Evolutionary conservation across 176 grass and related monocot genomes (phyloP), one percentile per base, ranked within the genome.

Genomic region (Thinopyrum elongatum): DNA sequence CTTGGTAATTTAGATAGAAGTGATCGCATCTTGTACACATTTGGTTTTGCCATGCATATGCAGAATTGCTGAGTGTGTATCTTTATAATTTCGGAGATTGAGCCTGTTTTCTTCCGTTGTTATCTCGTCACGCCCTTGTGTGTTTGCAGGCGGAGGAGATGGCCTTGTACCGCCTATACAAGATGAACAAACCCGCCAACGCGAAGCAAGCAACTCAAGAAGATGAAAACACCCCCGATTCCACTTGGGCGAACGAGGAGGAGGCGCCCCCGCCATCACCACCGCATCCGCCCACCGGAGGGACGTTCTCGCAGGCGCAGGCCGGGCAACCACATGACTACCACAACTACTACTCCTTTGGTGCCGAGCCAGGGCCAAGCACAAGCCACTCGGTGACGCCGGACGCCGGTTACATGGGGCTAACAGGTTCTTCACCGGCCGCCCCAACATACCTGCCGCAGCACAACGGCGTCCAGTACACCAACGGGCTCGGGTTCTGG

Each of bases 111-210:
- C 42, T 46, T 4, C 42, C 5, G 1, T 53, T 53, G 49, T 19
- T 53, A 7, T 19, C 49, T 53, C 49, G 16, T 53, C 49, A 53
- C 49, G 49, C 49, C 16, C 6, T 53, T 19, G 16, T 26, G 19
- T 19, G 49, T 80, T 16, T 44, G 25, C 61, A 84, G 87, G 21
- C 38, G 17, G 17, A 59, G 53, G 23, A 51, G 10, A 12, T 84
- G 29, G 87, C 87, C 41, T 35, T 80, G 87, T 89, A 89, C 81
- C 66, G 87, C 23, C 66, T 88, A 16, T 84, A 88, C 75, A 84
- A 23, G 57, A 53, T 53, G 49, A 17, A 19, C 16, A 53, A 19
- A 53, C 16, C 49, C 49, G 0, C 5, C 49, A 19, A 53, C 0
- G 49, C 5, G 1, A 53, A 53, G 49, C 49, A 53, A 19, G 5